Evolutionary conservation across 1,284 basidiomycete species (phyloP).

Genomic region (Ganoderma meredithae): DNA sequence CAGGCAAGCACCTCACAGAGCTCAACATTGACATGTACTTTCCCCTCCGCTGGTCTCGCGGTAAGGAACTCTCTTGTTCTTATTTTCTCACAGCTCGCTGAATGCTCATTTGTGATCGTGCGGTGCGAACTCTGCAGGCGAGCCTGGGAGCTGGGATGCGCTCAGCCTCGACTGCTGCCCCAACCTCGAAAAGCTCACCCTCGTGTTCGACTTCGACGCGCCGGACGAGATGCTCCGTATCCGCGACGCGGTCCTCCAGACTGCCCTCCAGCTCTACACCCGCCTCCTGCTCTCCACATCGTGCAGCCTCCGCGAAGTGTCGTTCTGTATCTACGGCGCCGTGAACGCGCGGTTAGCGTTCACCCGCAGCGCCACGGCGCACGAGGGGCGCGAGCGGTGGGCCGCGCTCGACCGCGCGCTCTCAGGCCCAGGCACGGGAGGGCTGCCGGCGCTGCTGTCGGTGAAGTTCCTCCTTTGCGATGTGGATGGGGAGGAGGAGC

Average conservation of each 20-base stretch:
- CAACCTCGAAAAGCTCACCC: constrained; percentile 12
- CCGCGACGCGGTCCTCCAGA: constrained; percentile 5
- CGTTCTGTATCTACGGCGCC: constrained; percentile 13
- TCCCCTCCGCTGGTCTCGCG: constrained; percentile 3
- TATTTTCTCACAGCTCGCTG: neutral
- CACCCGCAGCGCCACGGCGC: constrained; percentile 4
- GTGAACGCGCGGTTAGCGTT: neutral
- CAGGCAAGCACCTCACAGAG: constrained; percentile 5
- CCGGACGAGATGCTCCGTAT: constrained; percentile 4
- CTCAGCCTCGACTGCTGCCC: constrained; percentile 6
- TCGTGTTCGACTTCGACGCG: constrained; percentile 12
- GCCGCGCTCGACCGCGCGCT: constrained; percentile 15
- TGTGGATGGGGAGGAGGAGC: constrained; percentile 3
- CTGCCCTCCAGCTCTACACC: constrained; percentile 11
- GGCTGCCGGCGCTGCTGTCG: neutral
- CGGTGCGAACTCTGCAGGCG: neutral
- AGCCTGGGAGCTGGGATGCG: neutral
- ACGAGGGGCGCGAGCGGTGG: constrained; percentile 9
- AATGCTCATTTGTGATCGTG: neutral
- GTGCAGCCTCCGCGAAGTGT: constrained; percentile 10
- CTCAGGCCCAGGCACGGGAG: neutral
- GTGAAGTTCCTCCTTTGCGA: constrained; percentile 16
- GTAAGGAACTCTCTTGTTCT: neutral
- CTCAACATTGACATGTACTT: constrained; percentile 15
- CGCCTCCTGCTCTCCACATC: constrained; percentile 4